These are phyloP conservation scores for Letharia lupina DNA, from an alignment of 495 filamentous ascomycete genomes.

Conservation along the genomic window DNA sequence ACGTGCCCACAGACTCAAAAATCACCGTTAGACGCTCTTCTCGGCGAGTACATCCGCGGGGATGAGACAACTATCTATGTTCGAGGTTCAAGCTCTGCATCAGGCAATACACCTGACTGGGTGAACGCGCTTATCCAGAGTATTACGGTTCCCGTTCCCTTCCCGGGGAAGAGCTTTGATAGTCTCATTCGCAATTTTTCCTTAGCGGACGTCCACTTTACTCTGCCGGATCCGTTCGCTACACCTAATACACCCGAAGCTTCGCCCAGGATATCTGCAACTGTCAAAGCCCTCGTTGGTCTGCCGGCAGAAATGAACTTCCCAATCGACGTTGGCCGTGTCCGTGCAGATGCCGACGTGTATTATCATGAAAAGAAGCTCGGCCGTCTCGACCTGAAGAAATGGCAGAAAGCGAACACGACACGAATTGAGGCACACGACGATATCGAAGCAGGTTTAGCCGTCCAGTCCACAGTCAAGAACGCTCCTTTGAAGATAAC, in stretches of 20 bases:
- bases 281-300: conserved; percentile 64
- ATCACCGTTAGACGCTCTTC: conserved; percentile 79
- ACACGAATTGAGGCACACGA: conserved; percentile 48
- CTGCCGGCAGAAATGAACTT: conserved; percentile 84
- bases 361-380: conserved; percentile 67
- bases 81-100: conserved; percentile 61
- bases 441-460: conserved; percentile 48
- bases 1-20: conserved; percentile 63
- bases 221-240: conserved; percentile 66
- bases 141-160: conserved; percentile 74
- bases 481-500: conserved; percentile 76
- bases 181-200: conserved; percentile 79
- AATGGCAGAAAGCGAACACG: conserved; percentile 85
- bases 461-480: conserved; percentile 64
- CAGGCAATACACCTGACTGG: conserved; percentile 64
- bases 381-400: conserved; percentile 61
- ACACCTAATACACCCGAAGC: conserved; percentile 66
- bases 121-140: conserved; percentile 68
- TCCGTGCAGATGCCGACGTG: conserved; percentile 70
- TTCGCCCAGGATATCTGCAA: conserved; percentile 69
- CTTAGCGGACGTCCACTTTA: conserved; percentile 73
- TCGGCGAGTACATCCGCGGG: conserved; percentile 74
- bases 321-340: conserved; percentile 59
- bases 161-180: conserved; percentile 71
- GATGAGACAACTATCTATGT: conserved; percentile 69